Percentiles rank a stretch among this genome's conserved stretches.
Conservation (phyloP, 441 rosid genomes). For the Hura crepitans region DNA sequence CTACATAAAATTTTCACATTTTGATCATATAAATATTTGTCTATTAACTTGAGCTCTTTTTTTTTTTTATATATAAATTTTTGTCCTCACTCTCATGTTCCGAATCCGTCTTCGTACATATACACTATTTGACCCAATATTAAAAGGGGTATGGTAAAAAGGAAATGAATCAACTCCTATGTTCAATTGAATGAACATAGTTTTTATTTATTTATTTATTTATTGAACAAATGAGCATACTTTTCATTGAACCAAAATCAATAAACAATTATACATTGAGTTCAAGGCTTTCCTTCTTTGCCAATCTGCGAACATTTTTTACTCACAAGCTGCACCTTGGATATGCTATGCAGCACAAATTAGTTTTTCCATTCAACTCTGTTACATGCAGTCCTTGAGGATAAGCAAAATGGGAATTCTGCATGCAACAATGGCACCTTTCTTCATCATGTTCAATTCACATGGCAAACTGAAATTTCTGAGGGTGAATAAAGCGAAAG, state of each 20-base stretch:
- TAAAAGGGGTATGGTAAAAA: not conserved
- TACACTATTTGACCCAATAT: too few species aligned
- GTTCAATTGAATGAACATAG: too few species aligned
- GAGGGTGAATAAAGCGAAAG: conserved; percentile 16
- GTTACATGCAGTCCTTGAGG: conserved; percentile 17
- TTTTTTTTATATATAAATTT: too few species aligned
- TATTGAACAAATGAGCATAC: not conserved
- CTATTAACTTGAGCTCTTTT: too few species aligned
- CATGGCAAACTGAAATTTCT: conserved; percentile 10
- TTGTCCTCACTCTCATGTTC: too few species aligned
- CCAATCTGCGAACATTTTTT: not conserved
- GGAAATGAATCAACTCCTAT: not conserved
- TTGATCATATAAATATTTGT: too few species aligned
- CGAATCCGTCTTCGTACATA: too few species aligned
- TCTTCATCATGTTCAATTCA: conserved; percentile 8
- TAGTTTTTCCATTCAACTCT: conserved; percentile 18
- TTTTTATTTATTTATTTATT: too few species aligned
- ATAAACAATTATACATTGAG: conserved; percentile 17
- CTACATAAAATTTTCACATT: too few species aligned
- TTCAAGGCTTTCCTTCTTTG: conserved; percentile 2
- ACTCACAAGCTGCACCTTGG: not conserved
- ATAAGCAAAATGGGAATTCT: conserved; percentile 17
- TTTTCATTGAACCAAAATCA: conserved; percentile 17
- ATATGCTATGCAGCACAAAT: conserved; percentile 11
- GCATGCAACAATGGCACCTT: conserved; percentile 9